A percentile compares a stretch with the other conserved stretches of the same genome.
Evolutionary conservation across 257 asterid genomes (phyloP).

Genomic region (Solanum clarkiae): DNA sequence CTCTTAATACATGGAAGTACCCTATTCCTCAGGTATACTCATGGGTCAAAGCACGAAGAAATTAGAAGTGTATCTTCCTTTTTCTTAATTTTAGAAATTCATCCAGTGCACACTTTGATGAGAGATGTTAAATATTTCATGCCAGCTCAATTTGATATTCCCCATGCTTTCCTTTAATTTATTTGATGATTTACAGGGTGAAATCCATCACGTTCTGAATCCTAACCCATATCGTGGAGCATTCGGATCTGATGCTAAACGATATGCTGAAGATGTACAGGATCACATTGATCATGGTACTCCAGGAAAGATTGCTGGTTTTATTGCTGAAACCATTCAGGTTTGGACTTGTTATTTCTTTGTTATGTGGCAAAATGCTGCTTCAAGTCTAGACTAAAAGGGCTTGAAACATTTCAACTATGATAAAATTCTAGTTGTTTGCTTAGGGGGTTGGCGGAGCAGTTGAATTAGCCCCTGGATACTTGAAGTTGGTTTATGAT

Average conservation of each 20-base stretch:
- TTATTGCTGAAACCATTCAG: conserved; percentile 97
- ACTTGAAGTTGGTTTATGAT: conserved; percentile 74
- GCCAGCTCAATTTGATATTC: background rate
- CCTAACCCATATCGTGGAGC: conserved; percentile 92
- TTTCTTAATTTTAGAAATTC: background rate
- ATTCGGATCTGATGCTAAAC: conserved; percentile 70
- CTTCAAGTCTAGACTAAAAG: background rate
- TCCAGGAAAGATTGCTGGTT: conserved; percentile 88
- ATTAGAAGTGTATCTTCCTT: background rate
- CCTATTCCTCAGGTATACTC: conserved; percentile 81
- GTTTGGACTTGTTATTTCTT: conserved; percentile 14
- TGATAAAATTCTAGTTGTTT: conserved; percentile 5
- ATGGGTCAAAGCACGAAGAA: background rate
- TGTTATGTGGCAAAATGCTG: background rate
- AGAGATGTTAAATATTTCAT: background rate
- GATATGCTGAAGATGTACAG: conserved; percentile 78
- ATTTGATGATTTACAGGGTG: conserved; percentile 50
- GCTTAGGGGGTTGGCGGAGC: conserved; percentile 96
- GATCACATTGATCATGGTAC: conserved; percentile 94
- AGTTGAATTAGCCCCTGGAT: conserved; percentile 94
- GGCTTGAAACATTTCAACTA: background rate
- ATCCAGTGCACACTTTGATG: background rate
- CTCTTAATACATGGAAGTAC: conserved; percentile 89
- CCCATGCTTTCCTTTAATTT: background rate
- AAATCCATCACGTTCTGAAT: conserved; percentile 82